These are phyloP conservation scores for Trichoderma pleuroti DNA, from an alignment of 2,329 filamentous ascomycete species.

Conservation along the genomic window DNA sequence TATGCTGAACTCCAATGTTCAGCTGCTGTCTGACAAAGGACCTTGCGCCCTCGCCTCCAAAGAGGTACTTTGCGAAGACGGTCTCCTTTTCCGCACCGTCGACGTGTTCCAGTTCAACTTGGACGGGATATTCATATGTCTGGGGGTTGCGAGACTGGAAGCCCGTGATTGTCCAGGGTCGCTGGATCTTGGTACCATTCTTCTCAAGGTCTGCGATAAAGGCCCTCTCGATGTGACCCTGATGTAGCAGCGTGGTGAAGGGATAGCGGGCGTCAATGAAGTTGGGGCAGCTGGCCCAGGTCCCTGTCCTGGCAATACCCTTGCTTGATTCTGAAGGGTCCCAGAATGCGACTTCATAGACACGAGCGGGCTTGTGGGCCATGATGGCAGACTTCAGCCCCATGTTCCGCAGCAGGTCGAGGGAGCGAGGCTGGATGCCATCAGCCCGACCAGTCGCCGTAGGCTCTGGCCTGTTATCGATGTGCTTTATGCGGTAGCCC, in stretches of 20 bases:
- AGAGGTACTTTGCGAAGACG: slow-evolving; percentile 65
- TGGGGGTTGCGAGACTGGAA: slow-evolving; percentile 57
- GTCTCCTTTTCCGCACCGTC: slow-evolving; percentile 69
- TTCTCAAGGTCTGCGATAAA: slow-evolving; percentile 64
- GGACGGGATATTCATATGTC: slow-evolving; percentile 69
- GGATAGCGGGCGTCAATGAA: slow-evolving; percentile 74
- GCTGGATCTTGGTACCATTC: slow-evolving; percentile 57
- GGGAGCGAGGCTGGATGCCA: slow-evolving; percentile 84
- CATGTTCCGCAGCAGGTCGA: slow-evolving; percentile 86
- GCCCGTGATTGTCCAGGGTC: slow-evolving; percentile 61
- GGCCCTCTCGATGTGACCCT: slow-evolving; percentile 67
- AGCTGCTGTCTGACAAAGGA: slow-evolving; percentile 63
- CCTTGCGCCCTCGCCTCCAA: slow-evolving; percentile 67
- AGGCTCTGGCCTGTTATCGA: slow-evolving; percentile 84
- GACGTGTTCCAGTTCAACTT: slow-evolving; percentile 72
- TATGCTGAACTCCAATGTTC: slow-evolving; percentile 67
- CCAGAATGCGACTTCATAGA: slow-evolving; percentile 76
- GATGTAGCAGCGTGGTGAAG: slow-evolving; percentile 67
- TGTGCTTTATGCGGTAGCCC: slow-evolving; percentile 94
- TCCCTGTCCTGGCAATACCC: slow-evolving; percentile 63
- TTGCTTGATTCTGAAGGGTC: slow-evolving; percentile 54
- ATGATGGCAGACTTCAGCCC: slow-evolving; percentile 84
- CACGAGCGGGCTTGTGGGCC: slow-evolving; percentile 80
- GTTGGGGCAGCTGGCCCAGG: slow-evolving; percentile 83
- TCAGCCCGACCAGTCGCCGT: slow-evolving; percentile 84